Percentiles rank a stretch among this genome's conserved stretches.
These are phyloP conservation scores for Solanum chacoense DNA, from an alignment of 305 asterid species.

Conservation along the genomic window DNA sequence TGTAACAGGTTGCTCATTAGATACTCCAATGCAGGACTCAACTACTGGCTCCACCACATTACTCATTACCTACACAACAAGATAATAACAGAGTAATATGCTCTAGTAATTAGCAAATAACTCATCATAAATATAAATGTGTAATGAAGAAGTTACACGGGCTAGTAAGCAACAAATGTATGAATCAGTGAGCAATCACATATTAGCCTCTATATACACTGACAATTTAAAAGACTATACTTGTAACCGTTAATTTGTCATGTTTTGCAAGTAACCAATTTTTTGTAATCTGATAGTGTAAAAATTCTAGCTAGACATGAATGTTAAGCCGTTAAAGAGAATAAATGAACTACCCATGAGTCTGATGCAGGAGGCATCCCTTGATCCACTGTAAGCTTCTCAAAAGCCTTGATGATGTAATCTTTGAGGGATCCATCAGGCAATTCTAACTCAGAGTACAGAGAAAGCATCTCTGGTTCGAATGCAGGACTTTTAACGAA, in stretches of 20 bases:
- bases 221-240: neutral
- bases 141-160: neutral
- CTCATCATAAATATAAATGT: neutral
- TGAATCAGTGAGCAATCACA: neutral
- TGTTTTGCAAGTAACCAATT: neutral
- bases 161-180: neutral
- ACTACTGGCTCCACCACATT: constrained; percentile 64
- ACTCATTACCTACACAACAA: constrained; percentile 42
- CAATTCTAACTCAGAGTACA: constrained; percentile 39
- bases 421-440: constrained; percentile 51
- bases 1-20: constrained; percentile 40
- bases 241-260: neutral
- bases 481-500: constrained; percentile 38
- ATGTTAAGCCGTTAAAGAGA: neutral
- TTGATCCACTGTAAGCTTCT: constrained; percentile 73
- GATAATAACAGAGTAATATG: neutral
- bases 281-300: neutral
- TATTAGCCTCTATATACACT: neutral
- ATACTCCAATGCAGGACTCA: constrained; percentile 30
- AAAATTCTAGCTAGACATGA: neutral
- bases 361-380: constrained; percentile 95
- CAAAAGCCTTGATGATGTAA: constrained; percentile 46
- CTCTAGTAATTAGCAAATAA: neutral
- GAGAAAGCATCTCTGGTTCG: constrained; percentile 51
- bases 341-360: constrained; percentile 51